Evolutionary conservation across 257 asterid species (phyloP), one percentile per base, ranked within the genome.

Genomic region (Verbascum thapsus): DNA sequence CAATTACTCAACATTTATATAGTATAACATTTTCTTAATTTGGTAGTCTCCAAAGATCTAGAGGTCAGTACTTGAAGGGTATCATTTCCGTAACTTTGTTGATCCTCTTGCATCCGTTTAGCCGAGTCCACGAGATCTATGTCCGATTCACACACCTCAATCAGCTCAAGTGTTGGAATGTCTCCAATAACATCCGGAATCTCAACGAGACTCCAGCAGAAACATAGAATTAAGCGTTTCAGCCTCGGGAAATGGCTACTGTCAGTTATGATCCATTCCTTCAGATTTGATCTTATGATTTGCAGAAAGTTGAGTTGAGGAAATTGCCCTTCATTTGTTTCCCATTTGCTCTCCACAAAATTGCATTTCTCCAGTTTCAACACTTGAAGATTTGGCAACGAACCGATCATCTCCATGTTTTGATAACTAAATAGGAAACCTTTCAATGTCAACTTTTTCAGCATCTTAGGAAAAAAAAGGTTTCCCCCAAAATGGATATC

Each of bases 341-440:
- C 64, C 75, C 74, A 74, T 15, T 41, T 16, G 9, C 7, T 10
- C 2, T 64, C 68, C 2, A 4, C 2, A 16, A 35, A 41, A 2
- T 54, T 38, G 10, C 16, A 7, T 0, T 26, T 10, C 35, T 18
- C 41, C 54, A 68, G 22, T 34, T 62, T 49, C 15, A 73, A 67
- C 8, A 56, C 67, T 40, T 73, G 35, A 7, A 73, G 71, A 45
- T 68, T 50, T 7, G 74, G 78, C 54, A 73, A 16, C 7, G 32
- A 45, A 47, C 58, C 64, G 32, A 55, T 18, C n/a, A 55, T 10
- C 0, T 8, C n/a, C 35, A 34, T 3, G n/a, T 18, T 39, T 18
- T 55, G 20, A 58, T 58, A 66, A 18, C 50, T 20, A n/a, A 66
- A 45, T 7, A 38, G 12, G 38, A 47, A 15, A 8, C 49, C 23